Conservation (phyloP, 306 rosid genomes). For the Corylus heterophylla region DNA sequence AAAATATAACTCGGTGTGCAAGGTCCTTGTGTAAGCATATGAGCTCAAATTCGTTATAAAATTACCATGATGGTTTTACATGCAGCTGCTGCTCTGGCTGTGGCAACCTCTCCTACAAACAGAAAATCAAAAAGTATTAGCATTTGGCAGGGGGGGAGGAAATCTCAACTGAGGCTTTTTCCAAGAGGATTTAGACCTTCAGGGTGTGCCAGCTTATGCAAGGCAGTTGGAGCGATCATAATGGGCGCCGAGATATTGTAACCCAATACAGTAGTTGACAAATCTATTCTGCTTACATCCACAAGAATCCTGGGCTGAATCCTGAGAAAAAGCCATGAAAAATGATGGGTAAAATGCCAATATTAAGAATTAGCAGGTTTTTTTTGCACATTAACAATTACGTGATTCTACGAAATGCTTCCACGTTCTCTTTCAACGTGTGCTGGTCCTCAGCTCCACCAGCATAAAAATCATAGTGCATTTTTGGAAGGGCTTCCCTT, state of each 20-base stretch:
- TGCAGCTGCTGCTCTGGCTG: slow-evolving; percentile 78
- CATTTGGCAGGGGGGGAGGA: neutral
- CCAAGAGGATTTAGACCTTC: slow-evolving; percentile 39
- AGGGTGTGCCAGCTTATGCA: slow-evolving; percentile 60
- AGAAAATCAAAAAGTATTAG: slow-evolving; percentile 1
- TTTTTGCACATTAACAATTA: slow-evolving; percentile 17
- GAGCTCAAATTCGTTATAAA: neutral
- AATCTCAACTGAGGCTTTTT: slow-evolving; percentile 11
- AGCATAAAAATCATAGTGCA: slow-evolving; percentile 54
- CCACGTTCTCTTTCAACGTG: slow-evolving; percentile 51
- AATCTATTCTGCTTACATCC: slow-evolving; percentile 65
- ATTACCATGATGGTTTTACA: slow-evolving; percentile 66
- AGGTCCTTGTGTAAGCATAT: neutral
- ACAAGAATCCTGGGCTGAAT: slow-evolving; percentile 61
- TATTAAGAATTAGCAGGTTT: neutral
- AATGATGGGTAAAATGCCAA: neutral
- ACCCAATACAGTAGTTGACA: slow-evolving; percentile 57
- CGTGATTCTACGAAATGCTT: slow-evolving; percentile 61
- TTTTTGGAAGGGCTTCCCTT: slow-evolving; percentile 53
- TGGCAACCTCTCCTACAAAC: slow-evolving; percentile 62
- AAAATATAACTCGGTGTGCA: slow-evolving; percentile 6
- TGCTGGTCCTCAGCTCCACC: slow-evolving; percentile 72
- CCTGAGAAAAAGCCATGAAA: slow-evolving; percentile 38
- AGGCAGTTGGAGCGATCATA: slow-evolving; percentile 56
- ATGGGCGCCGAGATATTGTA: slow-evolving; percentile 54